Evolutionary conservation across 2,329 filamentous ascomycete species (phyloP), one percentile per base, ranked within the genome.

Genomic region (Cladophialophora immunda): DNA sequence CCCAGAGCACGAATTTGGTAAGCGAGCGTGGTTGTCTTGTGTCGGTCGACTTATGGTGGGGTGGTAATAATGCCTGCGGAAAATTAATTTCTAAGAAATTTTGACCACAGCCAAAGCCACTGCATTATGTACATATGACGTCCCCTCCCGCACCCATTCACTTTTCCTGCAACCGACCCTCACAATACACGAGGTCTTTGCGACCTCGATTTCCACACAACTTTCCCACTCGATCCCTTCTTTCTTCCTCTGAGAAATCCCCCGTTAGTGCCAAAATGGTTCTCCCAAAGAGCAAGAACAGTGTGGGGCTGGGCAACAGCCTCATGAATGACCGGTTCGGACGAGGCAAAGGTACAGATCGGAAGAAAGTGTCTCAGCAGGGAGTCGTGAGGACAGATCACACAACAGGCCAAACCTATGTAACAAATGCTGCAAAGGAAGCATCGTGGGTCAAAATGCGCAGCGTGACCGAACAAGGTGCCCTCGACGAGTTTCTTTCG

Each of bases 371-470:
- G 72, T 87, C 86, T 68, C 81, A 84, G 69, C 81, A 86, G 72
- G 88, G 92, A 76, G 91, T 93, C 70, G 89, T 93, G 78, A 88
- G 86, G 66, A 70, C 67, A 25, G 86, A 83, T 66, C 86, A 94
- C 75, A 85, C 88, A 29, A 93, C 92, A 25, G 93, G 93, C 76
- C 92, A 96, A 78, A 89, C 90, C 73, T 99, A 99, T 79, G 89
- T 98, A 74, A 95, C 93, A 57, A 97, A 97, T 78, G 90, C 92
- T 71, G 90, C 89, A 73, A 90, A 96, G 78, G 94, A 98, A 82
- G 95, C 94, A 38, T 87, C 92, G 73, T 99, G 94, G 93, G 93
- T 98, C 77, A 99, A 98, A 85, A 98, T 99, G 95, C 93, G 94
- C 83, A 97, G 93, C 78, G 92, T 99, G 73, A 99, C 95, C 4